Percentiles rank a stretch among this genome's conserved stretches.
These are phyloP conservation scores for Oryza coarctata DNA, from an alignment of 176 grass and related monocot genomes.

Conservation along the genomic window DNA sequence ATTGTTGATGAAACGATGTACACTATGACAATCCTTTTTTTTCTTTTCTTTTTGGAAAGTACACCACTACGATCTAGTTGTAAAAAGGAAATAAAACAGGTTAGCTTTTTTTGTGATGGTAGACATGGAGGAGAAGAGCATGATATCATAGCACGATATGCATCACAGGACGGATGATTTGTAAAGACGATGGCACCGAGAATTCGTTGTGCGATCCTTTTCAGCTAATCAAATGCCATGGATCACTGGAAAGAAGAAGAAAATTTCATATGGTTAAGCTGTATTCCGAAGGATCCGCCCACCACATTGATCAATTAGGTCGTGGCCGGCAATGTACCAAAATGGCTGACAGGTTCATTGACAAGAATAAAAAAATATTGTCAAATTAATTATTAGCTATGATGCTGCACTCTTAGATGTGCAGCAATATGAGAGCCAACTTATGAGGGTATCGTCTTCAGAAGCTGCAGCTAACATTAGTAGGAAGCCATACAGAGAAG, in stretches of 20 bases:
- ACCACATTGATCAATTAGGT: neutral
- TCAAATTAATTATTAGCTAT: neutral
- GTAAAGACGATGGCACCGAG: slow-evolving; percentile 3
- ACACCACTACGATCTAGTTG: too few relatives aligned
- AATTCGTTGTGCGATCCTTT: slow-evolving; percentile 27
- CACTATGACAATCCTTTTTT: too few relatives aligned
- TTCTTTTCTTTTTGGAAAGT: too few relatives aligned
- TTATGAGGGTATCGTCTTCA: too few relatives aligned
- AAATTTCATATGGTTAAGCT: neutral
- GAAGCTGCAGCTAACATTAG: neutral
- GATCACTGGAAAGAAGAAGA: neutral
- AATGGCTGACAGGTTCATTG: slow-evolving; percentile 1
- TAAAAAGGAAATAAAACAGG: neutral
- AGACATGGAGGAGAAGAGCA: neutral
- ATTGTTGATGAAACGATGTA: too few relatives aligned
- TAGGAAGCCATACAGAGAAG: too few relatives aligned
- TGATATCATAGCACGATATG: neutral
- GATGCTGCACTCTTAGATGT: neutral
- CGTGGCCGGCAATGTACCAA: neutral
- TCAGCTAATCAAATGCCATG: slow-evolving; percentile 22
- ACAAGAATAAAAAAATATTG: slow-evolving; percentile 1
- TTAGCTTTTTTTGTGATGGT: neutral
- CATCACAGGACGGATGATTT: slow-evolving; percentile 8
- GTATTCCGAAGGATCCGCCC: neutral
- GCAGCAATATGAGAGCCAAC: too few relatives aligned